A percentile compares a stretch with the other conserved stretches of the same genome.
These are phyloP conservation scores for Trifolium subterraneum DNA, from an alignment of 306 rosid genomes.

Conservation along the genomic window DNA sequence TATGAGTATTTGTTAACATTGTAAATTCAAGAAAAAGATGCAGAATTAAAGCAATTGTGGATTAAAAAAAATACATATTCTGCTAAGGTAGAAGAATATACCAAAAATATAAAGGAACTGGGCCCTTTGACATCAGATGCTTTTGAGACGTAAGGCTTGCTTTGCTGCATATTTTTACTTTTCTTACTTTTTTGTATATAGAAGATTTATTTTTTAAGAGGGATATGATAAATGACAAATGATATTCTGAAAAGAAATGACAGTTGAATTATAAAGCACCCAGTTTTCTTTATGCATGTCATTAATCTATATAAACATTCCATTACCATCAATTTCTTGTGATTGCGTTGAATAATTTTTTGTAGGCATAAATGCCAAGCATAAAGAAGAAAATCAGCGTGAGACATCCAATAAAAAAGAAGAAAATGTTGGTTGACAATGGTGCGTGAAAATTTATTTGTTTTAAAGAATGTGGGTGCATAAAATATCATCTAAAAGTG, in stretches of 20 bases:
- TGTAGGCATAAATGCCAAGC: no score
- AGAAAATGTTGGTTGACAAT: no score
- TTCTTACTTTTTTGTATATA: not conserved
- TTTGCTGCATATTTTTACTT: constrained; percentile 7
- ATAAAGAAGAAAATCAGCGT: no score
- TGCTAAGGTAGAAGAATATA: constrained; percentile 87
- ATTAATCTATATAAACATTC: constrained; percentile 6
- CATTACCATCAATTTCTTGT: no score
- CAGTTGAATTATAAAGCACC: constrained; percentile 10
- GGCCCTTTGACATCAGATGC: constrained; percentile 96
- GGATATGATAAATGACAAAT: not conserved
- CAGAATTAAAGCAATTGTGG: constrained; percentile 82
- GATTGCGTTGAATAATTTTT: no score
- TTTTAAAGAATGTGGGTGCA: no score
- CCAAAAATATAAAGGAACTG: constrained; percentile 88
- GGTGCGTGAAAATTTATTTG: no score
- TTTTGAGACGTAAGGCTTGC: constrained; percentile 77
- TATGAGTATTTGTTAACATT: no score
- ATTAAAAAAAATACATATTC: constrained; percentile 71
- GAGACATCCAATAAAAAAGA: no score
- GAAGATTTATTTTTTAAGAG: constrained; percentile 10
- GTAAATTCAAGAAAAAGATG: constrained; percentile 92
- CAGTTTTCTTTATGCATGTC: not conserved
- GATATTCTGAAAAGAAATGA: not conserved
- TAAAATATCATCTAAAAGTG: no score